Conservation (phyloP, 768 basidiomycete species). For the Asterophora lycoperdoides region DNA sequence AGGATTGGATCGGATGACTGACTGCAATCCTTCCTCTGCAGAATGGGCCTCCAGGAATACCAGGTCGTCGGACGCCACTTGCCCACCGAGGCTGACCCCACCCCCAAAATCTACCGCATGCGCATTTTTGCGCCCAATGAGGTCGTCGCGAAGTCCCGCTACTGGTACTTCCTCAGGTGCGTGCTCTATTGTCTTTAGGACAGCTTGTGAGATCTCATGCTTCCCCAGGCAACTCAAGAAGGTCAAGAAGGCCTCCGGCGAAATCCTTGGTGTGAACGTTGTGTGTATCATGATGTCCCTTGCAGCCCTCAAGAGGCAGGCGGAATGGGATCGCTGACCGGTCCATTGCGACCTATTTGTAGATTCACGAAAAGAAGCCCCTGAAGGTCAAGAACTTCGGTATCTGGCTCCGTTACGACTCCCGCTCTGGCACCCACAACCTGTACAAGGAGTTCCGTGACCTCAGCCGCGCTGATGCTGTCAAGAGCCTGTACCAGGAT, state of each 20-base stretch:
- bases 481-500: slow-evolving; percentile 97
- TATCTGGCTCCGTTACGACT: slow-evolving; percentile 99
- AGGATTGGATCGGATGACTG: slow-evolving; percentile 11
- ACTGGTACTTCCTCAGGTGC: slow-evolving; percentile 98
- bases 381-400: slow-evolving; percentile 99
- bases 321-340: slow-evolving; percentile 64
- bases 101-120: slow-evolving; percentile 99
- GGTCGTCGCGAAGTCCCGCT: slow-evolving; percentile 97
- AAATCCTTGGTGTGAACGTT: slow-evolving; percentile 97
- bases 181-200: slow-evolving; percentile 15
- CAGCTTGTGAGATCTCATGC: background rate
- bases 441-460: slow-evolving; percentile 99
- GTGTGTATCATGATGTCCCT: slow-evolving; percentile 74
- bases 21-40: slow-evolving; percentile 14
- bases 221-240: slow-evolving; percentile 83
- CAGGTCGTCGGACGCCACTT: slow-evolving; percentile 98
- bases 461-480: slow-evolving; percentile 89
- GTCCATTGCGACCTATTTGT: slow-evolving; percentile 30
- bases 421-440: slow-evolving; percentile 99
- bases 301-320: slow-evolving; percentile 85
- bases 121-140: slow-evolving; percentile 99
- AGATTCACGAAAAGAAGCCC: slow-evolving; percentile 98
- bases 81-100: slow-evolving; percentile 89
- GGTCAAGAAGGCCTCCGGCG: slow-evolving; percentile 99
- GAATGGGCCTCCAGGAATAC: slow-evolving; percentile 87